phyloP scores from a whole-genome alignment of 1,139 yeast species.

The Hyphopichia fennica region DNA sequence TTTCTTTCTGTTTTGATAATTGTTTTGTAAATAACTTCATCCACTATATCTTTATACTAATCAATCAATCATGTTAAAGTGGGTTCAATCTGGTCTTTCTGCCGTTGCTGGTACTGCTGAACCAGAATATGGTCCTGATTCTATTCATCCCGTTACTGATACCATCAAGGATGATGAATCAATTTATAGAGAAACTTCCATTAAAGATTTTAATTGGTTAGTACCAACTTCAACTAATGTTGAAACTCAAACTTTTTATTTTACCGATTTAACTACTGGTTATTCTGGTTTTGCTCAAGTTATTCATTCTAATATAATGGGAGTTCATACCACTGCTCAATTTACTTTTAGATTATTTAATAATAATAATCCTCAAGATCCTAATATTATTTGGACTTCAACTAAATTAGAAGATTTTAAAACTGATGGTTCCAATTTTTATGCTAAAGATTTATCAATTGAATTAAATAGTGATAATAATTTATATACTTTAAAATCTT shows the following conservation, averaged over 20 bases:
- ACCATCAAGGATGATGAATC: slow-evolving; percentile 47
- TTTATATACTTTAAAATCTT: slow-evolving; percentile 60
- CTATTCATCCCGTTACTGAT: slow-evolving; percentile 79
- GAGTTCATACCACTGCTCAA: slow-evolving; percentile 89
- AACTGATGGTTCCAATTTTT: slow-evolving; percentile 76
- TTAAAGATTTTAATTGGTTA: slow-evolving; percentile 72
- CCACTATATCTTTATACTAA: not conserved
- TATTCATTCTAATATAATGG: slow-evolving; percentile 89
- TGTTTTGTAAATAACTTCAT: not conserved
- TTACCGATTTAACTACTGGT: slow-evolving; percentile 61
- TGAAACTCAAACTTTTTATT: slow-evolving; percentile 92
- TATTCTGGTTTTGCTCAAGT: slow-evolving; percentile 88
- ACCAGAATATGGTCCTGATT: slow-evolving; percentile 92
- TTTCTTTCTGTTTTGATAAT: not conserved
- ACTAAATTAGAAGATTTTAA: slow-evolving; percentile 82
- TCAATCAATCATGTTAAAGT: slow-evolving; percentile 58
- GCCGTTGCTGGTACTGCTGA: slow-evolving; percentile 97
- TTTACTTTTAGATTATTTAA: slow-evolving; percentile 83
- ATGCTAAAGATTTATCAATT: slow-evolving; percentile 68
- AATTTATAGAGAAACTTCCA: slow-evolving; percentile 46
- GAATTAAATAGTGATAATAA: slow-evolving; percentile 57
- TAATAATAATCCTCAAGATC: slow-evolving; percentile 36
- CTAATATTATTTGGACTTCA: slow-evolving; percentile 73
- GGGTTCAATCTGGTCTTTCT: slow-evolving; percentile 87
- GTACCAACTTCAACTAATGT: slow-evolving; percentile 83